A percentile compares a stretch with the other conserved stretches of the same genome.
Conservation (phyloP, 345 rosid species). For the Populus pruinosa region DNA sequence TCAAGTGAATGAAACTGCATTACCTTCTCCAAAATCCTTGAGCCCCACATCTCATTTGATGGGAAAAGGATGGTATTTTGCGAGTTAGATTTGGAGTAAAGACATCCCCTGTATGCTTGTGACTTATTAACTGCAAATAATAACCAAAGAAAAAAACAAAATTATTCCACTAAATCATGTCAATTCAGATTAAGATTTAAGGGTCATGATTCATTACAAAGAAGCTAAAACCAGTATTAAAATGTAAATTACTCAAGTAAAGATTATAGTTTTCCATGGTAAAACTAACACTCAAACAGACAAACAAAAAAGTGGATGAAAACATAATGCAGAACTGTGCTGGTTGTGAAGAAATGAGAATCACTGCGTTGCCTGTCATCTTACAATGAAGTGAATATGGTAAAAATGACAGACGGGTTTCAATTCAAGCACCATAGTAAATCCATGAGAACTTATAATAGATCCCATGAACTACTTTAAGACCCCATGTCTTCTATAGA, state of each 20-base stretch:
- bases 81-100: constrained; percentile 21
- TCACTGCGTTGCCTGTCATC: background rate
- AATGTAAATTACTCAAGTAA: background rate
- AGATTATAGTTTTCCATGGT: background rate
- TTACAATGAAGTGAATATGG: background rate
- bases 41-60: constrained; percentile 19
- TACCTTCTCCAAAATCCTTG: constrained; percentile 23
- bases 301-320: background rate
- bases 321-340: background rate
- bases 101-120: constrained; percentile 20
- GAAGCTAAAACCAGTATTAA: background rate
- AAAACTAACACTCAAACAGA: too few species aligned
- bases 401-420: background rate
- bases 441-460: too few species aligned
- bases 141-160: background rate
- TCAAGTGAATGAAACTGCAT: background rate
- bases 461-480: too few species aligned
- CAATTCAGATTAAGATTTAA: background rate
- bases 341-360: too few species aligned
- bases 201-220: background rate
- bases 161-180: background rate
- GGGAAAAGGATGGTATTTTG: constrained; percentile 28
- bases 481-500: too few species aligned
- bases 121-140: constrained; percentile 34
- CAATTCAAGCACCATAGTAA: too few species aligned